Conservation (phyloP, 202 grass and related monocot species). For the Setaria viridis region DNA sequence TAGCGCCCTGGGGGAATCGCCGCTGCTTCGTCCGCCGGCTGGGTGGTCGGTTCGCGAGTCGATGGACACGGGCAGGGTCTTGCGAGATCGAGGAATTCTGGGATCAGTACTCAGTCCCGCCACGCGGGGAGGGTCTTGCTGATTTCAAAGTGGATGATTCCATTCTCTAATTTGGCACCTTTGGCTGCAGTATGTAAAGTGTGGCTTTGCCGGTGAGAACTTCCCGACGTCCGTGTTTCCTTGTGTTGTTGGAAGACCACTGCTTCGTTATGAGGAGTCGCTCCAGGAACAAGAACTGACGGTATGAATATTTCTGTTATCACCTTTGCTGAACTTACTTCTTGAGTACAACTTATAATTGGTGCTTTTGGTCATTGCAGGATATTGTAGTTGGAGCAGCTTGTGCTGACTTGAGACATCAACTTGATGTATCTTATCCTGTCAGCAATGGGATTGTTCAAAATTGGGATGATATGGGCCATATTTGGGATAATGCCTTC, state of each 20-base stretch:
- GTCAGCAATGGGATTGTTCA: constrained; percentile 96
- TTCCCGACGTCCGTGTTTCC: constrained; percentile 94
- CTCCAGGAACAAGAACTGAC: constrained; percentile 90
- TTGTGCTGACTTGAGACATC: constrained; percentile 95
- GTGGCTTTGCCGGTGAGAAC: constrained; percentile 94
- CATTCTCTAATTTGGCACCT: constrained; percentile 29
- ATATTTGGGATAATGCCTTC: constrained; percentile 99
- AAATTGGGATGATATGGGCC: constrained; percentile 99
- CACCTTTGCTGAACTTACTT: neutral
- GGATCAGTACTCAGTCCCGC: too few relatives aligned
- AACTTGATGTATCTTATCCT: constrained; percentile 96
- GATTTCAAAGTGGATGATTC: neutral
- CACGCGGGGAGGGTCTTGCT: neutral
- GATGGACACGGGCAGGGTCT: neutral
- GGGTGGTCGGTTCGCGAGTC: neutral
- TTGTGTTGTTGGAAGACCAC: constrained; percentile 85
- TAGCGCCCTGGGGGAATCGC: neutral
- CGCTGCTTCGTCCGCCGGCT: neutral
- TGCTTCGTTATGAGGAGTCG: constrained; percentile 93
- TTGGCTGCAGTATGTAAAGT: constrained; percentile 89
- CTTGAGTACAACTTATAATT: neutral
- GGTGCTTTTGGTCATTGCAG: constrained; percentile 36
- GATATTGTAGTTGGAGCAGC: constrained; percentile 98
- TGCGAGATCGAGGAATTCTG: neutral
- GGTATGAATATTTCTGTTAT: constrained; percentile 43